Evolutionary conservation across 257 asterid species (phyloP).

Genomic region (Solanum gracilifrons): DNA sequence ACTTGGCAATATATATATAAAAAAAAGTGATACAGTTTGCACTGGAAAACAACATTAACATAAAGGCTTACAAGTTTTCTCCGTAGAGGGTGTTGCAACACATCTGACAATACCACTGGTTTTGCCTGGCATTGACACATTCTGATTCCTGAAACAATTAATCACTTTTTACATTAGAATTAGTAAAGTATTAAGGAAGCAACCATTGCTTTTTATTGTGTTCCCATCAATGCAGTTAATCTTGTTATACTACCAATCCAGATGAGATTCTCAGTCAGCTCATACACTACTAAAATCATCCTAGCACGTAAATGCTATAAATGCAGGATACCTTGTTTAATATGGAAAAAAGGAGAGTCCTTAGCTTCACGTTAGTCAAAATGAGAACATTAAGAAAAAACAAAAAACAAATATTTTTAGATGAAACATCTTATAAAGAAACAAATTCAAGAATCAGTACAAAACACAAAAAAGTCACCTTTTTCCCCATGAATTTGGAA

Average conservation of each 20-base stretch:
- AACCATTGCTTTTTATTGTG: not conserved
- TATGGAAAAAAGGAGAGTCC: not conserved
- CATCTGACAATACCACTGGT: conserved; percentile 36
- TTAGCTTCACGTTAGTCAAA: not conserved
- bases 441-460: not conserved
- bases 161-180: not conserved
- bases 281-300: not conserved
- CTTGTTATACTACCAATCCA: not conserved
- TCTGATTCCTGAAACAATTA: conserved; percentile 34
- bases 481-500: not conserved
- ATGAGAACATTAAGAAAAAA: not conserved
- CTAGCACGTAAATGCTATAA: not conserved
- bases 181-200: not conserved
- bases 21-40: not conserved
- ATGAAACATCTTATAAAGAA: not conserved
- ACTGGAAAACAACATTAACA: not conserved
- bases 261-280: not conserved
- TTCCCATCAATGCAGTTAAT: not conserved
- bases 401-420: not conserved
- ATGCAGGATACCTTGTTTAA: not conserved
- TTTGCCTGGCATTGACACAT: conserved; percentile 34
- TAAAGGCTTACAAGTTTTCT: conserved; percentile 38
- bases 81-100: conserved; percentile 52
- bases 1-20: not conserved
- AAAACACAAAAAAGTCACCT: not conserved